Evolutionary conservation across 805 yeast genomes (phyloP), one percentile per base, ranked within the genome.

Genomic region (Starmerella lactis-condensi): DNA sequence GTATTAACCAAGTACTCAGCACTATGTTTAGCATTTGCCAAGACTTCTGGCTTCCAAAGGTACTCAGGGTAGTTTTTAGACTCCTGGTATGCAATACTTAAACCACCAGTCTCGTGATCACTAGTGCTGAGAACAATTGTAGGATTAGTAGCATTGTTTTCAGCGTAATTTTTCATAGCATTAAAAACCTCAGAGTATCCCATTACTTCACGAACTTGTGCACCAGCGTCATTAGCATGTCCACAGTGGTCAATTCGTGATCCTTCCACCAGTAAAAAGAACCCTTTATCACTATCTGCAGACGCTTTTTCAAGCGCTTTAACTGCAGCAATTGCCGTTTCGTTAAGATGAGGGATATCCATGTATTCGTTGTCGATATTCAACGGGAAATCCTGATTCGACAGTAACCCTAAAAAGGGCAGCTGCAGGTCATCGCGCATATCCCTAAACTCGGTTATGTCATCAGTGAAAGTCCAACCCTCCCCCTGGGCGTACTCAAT

Each of bases 81-180:
- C 23, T 76, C 53, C 58, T 83, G 94, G 54, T 83, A 69, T 0
- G 93, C 81, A 28, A 78, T 67, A n/a, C 76, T 75, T 40, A 83
- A 62, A 1, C 95, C 96, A 39, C 96, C 96, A 17, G 95, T 83
- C 52, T 83, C 96, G 58, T 83, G 96, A 52, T 83, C 95, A 16
- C 91, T 75, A 2, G 93, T 81, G 17, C 85, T 70, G 25, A 83
- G 60, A 24, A 79, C 65, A 27, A 75, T 60, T 3, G 93, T 79
- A 43, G 81, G 93, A 9, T 66, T 70, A 30, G 75, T 79, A 2
- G 75, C 47, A 11, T 40, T 25, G 6, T 61, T 49, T 42, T 74
- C 70, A 23, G 75, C 77, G 50, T 69, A 81, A 25, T 76, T 69
- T 32, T 68, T 54, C 2, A 74, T 93, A 8, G 78, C 75, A 38